These are phyloP conservation scores for Pseudogymnoascus sp. DNA, from an alignment of 2,329 filamentous ascomycete genomes.

Conservation along the genomic window DNA sequence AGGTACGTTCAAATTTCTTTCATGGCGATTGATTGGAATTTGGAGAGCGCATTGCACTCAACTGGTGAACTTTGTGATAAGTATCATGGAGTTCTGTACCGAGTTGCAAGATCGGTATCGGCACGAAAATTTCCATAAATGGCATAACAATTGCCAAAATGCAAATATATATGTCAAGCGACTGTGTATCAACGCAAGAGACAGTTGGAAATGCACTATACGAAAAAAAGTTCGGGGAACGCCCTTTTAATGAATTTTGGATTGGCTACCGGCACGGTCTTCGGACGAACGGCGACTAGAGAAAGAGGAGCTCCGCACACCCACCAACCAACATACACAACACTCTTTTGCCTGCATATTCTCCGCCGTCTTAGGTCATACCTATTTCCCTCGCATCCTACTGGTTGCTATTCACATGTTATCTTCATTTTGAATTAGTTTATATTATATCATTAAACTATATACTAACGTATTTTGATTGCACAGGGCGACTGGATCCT, in stretches of 20 bases:
- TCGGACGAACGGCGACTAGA: constrained; percentile 8
- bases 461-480: constrained; percentile 8
- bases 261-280: background rate
- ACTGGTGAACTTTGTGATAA: background rate
- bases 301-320: background rate
- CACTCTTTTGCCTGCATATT: background rate
- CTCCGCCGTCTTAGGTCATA: background rate
- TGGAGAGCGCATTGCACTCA: background rate
- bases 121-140: background rate
- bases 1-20: constrained; percentile 60
- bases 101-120: background rate
- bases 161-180: background rate
- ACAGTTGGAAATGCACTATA: background rate
- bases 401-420: background rate
- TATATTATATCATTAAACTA: background rate
- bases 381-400: background rate
- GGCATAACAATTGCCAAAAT: background rate
- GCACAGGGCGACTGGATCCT: constrained; percentile 95
- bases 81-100: background rate
- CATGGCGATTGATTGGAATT: background rate
- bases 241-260: background rate
- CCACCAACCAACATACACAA: background rate
- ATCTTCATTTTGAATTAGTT: background rate
- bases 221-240: background rate
- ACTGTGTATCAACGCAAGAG: background rate